Percentiles rank a stretch among this genome's conserved stretches.
Evolutionary conservation across 345 rosid genomes (phyloP).

Genomic region (Heritiera littoralis): DNA sequence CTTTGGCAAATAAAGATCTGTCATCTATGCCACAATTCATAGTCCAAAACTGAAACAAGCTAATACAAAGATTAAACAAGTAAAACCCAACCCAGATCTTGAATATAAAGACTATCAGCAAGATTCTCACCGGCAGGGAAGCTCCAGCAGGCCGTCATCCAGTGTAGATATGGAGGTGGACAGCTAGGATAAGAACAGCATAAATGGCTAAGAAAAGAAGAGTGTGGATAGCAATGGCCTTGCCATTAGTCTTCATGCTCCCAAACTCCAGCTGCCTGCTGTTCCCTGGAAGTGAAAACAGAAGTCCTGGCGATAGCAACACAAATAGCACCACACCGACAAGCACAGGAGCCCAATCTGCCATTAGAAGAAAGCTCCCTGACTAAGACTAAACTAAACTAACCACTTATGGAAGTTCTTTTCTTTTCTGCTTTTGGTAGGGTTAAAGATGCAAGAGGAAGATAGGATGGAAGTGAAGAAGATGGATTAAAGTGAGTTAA

Average conservation of each 20-base stretch:
- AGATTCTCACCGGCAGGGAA: constrained; percentile 7
- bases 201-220: constrained; percentile 79
- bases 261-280: constrained; percentile 61
- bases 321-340: constrained; percentile 85
- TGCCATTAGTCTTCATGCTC: constrained; percentile 91
- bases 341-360: constrained; percentile 94
- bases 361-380: constrained; percentile 40
- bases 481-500: neutral
- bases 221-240: constrained; percentile 79
- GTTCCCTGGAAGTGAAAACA: constrained; percentile 77
- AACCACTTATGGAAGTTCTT: neutral
- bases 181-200: constrained; percentile 73
- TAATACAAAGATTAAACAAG: neutral
- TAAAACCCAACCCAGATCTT: constrained; percentile 19
- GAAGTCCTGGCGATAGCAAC: constrained; percentile 79
- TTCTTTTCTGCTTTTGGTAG: neutral
- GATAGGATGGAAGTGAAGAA: neutral
- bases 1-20: neutral
- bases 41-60: neutral
- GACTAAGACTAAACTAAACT: neutral
- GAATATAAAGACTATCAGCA: neutral
- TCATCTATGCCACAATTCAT: neutral
- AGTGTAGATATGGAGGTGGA: constrained; percentile 84
- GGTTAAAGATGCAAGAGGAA: neutral
- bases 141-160: constrained; percentile 42